These are phyloP conservation scores for Elsinoe batatas DNA, from an alignment of 2,329 filamentous ascomycete genomes.

Conservation along the genomic window DNA sequence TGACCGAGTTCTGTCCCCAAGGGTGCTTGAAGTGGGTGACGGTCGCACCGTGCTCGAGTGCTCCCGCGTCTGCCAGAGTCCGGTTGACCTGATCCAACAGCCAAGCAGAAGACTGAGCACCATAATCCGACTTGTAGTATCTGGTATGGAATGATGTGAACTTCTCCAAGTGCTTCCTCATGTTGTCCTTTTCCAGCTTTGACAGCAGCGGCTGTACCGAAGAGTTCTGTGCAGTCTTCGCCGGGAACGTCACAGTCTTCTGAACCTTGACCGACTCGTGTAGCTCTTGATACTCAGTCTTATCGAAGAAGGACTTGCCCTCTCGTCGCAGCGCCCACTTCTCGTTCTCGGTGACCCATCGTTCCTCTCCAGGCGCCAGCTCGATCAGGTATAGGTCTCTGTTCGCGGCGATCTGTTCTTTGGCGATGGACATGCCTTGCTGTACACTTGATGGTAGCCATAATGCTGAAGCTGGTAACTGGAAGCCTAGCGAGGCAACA, in stretches of 20 bases:
- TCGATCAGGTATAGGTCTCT: constrained; percentile 65
- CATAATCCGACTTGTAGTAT: constrained; percentile 71
- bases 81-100: constrained; percentile 63
- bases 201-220: constrained; percentile 58
- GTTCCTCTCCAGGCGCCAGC: constrained; percentile 68
- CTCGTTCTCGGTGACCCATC: constrained; percentile 86
- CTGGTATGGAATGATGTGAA: constrained; percentile 72
- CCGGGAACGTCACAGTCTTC: constrained; percentile 52
- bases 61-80: constrained; percentile 62
- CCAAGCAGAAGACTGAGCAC: constrained; percentile 80
- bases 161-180: constrained; percentile 67
- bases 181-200: constrained; percentile 62
- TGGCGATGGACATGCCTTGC: constrained; percentile 12
- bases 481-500: neutral
- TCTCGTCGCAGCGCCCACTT: constrained; percentile 77
- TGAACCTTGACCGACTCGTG: constrained; percentile 33
- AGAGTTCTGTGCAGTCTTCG: constrained; percentile 53
- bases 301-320: constrained; percentile 65
- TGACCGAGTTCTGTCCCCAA: constrained; percentile 86
- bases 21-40: constrained; percentile 68
- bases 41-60: constrained; percentile 48
- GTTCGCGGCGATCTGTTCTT: constrained; percentile 22
- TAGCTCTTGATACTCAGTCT: constrained; percentile 63
- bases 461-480: constrained; percentile 12
- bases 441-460: constrained; percentile 16